Evolutionary conservation across 129 eudicot species (phyloP).

Genomic region (Flaveria sonorensis): DNA sequence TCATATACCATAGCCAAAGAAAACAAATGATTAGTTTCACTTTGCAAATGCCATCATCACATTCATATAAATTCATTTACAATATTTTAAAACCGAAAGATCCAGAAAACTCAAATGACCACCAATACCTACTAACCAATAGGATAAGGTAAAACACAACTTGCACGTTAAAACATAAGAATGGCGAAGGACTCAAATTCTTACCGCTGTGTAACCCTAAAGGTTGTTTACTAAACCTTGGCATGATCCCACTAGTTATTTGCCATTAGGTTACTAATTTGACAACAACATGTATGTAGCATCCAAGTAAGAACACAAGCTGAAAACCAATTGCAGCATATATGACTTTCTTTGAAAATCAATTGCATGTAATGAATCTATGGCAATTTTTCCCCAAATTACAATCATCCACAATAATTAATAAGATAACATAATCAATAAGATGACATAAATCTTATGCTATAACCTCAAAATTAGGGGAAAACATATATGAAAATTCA

Average conservation of each 20-base stretch:
- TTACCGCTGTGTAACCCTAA: too few species aligned
- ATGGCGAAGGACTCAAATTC: too few species aligned
- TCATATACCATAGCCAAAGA: not conserved
- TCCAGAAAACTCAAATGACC: too few species aligned
- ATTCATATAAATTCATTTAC: not conserved
- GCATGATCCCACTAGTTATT: not conserved
- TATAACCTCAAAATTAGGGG: not conserved
- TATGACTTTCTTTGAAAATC: not conserved
- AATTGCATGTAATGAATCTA: not conserved
- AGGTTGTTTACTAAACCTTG: not conserved
- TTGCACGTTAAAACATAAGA: too few species aligned
- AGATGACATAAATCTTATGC: not conserved
- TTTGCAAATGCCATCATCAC: slow-evolving; percentile 11
- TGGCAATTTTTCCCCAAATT: not conserved
- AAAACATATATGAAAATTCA: not conserved
- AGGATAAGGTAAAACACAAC: too few species aligned
- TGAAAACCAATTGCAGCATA: too few species aligned
- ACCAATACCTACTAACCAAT: too few species aligned
- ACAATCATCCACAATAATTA: not conserved
- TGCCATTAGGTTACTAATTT: not conserved
- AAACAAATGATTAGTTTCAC: not conserved
- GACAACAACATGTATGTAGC: not conserved
- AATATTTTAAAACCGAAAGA: too few species aligned
- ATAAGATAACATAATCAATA: not conserved
- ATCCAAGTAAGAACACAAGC: not conserved